Evolutionary conservation across 352 stramenopile species (phyloP).

Genomic region (Aphanomyces cochlioides): DNA sequence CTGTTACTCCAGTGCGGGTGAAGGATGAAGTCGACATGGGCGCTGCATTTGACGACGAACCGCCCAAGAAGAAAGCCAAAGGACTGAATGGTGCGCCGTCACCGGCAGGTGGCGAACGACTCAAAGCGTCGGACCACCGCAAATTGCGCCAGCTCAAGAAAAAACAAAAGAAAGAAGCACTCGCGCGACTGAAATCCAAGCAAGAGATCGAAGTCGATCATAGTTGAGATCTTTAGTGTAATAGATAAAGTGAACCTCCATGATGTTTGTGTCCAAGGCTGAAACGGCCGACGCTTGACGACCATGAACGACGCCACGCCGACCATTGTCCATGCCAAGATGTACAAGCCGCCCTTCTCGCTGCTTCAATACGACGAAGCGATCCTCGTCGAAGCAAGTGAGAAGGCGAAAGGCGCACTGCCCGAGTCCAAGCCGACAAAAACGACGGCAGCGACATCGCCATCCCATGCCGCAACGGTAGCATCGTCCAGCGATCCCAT

Average conservation of each 20-base stretch:
- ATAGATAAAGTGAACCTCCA: too few relatives aligned
- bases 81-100: constrained; percentile 29
- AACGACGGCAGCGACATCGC: neutral
- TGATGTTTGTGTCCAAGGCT: too few relatives aligned
- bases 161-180: constrained; percentile 41
- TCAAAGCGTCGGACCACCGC: constrained; percentile 33
- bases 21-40: constrained; percentile 72
- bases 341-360: constrained; percentile 7
- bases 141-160: constrained; percentile 62
- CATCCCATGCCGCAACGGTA: too few relatives aligned
- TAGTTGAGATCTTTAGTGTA: neutral
- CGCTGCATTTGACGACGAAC: constrained; percentile 64
- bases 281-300: too few relatives aligned
- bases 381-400: constrained; percentile 17
- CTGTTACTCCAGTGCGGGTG: neutral
- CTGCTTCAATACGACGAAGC: constrained; percentile 23
- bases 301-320: too few relatives aligned
- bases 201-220: constrained; percentile 25
- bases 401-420: neutral
- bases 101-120: neutral
- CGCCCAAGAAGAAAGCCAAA: constrained; percentile 53
- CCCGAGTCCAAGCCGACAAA: neutral
- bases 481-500: constrained; percentile 4
- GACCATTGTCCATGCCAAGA: too few relatives aligned
- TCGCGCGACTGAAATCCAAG: constrained; percentile 45